A percentile compares a stretch with the other conserved stretches of the same genome.
Evolutionary conservation across 2,329 filamentous ascomycete genomes (phyloP).

Genomic region (Pyrenophora seminiperda): DNA sequence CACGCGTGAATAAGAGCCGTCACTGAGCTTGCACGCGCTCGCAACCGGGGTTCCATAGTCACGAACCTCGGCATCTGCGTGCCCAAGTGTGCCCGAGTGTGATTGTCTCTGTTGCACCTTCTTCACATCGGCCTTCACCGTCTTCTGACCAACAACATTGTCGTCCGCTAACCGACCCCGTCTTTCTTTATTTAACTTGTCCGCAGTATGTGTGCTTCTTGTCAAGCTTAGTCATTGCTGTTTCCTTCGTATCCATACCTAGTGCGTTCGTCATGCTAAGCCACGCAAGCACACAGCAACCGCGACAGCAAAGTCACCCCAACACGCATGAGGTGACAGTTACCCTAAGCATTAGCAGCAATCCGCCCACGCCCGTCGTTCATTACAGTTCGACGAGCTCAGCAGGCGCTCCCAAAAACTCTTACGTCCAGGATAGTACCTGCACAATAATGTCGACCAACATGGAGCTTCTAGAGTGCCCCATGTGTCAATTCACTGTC

Average conservation of each 20-base stretch:
- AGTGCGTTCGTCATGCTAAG: constrained; percentile 23
- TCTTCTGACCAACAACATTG: constrained; percentile 1
- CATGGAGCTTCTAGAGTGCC: constrained; percentile 39
- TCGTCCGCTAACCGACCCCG: constrained; percentile 1
- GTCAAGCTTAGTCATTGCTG: constrained; percentile 10
- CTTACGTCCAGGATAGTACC: constrained; percentile 4
- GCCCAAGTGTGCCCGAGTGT: constrained; percentile 10
- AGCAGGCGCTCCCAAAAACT: constrained; percentile 4
- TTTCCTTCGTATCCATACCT: constrained; percentile 4
- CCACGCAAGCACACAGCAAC: constrained; percentile 16
- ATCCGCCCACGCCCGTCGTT: neutral
- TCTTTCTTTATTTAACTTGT: neutral
- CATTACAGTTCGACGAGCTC: neutral
- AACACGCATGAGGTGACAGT: constrained; percentile 14
- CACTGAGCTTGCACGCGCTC: neutral
- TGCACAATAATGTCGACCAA: constrained; percentile 22
- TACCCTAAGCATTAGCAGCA: constrained; percentile 1
- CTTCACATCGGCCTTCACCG: constrained; percentile 20
- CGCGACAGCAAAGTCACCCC: constrained; percentile 11
- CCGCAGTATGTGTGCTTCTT: constrained; percentile 22
- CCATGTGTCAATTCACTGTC: constrained; percentile 43
- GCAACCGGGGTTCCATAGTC: neutral
- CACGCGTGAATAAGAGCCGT: neutral
- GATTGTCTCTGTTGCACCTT: constrained; percentile 16
- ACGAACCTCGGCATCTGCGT: constrained; percentile 13